These are phyloP conservation scores for Rhizopogon salebrosus DNA, from an alignment of 768 basidiomycete genomes.

Conservation along the genomic window DNA sequence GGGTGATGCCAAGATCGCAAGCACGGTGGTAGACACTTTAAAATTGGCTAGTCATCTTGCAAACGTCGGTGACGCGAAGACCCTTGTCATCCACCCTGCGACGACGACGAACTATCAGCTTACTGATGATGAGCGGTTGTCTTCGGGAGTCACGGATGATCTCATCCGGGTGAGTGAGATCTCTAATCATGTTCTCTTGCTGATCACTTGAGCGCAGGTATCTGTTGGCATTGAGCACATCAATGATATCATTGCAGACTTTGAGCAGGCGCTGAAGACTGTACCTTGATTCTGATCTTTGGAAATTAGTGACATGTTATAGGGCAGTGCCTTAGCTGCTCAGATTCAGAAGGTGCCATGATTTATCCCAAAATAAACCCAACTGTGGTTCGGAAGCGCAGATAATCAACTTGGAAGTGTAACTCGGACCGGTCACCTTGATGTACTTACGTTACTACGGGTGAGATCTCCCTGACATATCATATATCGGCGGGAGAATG, in stretches of 20 bases:
- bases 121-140: slow-evolving; percentile 39
- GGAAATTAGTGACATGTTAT: too few species aligned
- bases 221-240: slow-evolving; percentile 42
- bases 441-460: too few species aligned
- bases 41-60: slow-evolving; percentile 68
- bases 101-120: slow-evolving; percentile 60
- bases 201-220: slow-evolving; percentile 21
- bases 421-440: too few species aligned
- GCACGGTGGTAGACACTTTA: slow-evolving; percentile 63
- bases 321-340: too few species aligned
- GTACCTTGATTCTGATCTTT: slow-evolving; percentile 7
- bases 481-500: too few species aligned
- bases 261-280: slow-evolving; percentile 33
- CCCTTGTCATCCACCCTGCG: slow-evolving; percentile 55
- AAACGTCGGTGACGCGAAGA: slow-evolving; percentile 67
- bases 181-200: neutral
- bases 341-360: too few species aligned
- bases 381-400: too few species aligned
- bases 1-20: slow-evolving; percentile 46
- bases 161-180: slow-evolving; percentile 44
- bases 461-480: too few species aligned
- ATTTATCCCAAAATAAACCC: too few species aligned
- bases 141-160: slow-evolving; percentile 49
- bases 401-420: too few species aligned
- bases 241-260: slow-evolving; percentile 44